phyloP scores from a whole-genome alignment of 805 yeast species.

The Starmerella stigmatis region DNA sequence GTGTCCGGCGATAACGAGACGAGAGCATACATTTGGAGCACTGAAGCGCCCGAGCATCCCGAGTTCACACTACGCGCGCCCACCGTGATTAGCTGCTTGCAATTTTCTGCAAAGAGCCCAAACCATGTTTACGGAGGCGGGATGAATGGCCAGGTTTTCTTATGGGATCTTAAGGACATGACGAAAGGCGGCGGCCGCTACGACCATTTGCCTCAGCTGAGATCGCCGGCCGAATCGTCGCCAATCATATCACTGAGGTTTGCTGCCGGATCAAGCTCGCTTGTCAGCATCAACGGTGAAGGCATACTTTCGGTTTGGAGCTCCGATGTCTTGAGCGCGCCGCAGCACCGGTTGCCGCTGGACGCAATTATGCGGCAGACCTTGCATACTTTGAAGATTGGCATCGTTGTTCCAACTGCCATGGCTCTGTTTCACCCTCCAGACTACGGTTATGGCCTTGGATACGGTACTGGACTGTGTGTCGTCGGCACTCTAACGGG shows the following conservation, averaged over 20 bases:
- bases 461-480: constrained; percentile 16
- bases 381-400: constrained; percentile 4
- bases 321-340: constrained; percentile 31
- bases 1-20: constrained; percentile 10
- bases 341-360: constrained; percentile 28
- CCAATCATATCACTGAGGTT: constrained; percentile 27
- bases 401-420: constrained; percentile 14
- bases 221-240: constrained; percentile 31
- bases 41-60: constrained; percentile 27
- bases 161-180: constrained; percentile 75
- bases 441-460: constrained; percentile 11
- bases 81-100: constrained; percentile 32
- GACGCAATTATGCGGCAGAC: constrained; percentile 11
- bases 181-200: constrained; percentile 25
- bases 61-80: constrained; percentile 38
- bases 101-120: constrained; percentile 36
- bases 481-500: constrained; percentile 18
- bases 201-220: constrained; percentile 28
- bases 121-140: constrained; percentile 45
- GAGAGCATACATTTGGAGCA: constrained; percentile 31
- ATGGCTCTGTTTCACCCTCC: constrained; percentile 9
- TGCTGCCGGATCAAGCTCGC: constrained; percentile 25
- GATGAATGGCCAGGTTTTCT: constrained; percentile 70
- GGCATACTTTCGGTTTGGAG: constrained; percentile 34
- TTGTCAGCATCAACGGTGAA: constrained; percentile 33